A percentile compares a stretch with the other conserved stretches of the same genome.
phyloP scores from a whole-genome alignment of 371 early-diverging fungal genomes.

The Fennellomyces sp. region DNA sequence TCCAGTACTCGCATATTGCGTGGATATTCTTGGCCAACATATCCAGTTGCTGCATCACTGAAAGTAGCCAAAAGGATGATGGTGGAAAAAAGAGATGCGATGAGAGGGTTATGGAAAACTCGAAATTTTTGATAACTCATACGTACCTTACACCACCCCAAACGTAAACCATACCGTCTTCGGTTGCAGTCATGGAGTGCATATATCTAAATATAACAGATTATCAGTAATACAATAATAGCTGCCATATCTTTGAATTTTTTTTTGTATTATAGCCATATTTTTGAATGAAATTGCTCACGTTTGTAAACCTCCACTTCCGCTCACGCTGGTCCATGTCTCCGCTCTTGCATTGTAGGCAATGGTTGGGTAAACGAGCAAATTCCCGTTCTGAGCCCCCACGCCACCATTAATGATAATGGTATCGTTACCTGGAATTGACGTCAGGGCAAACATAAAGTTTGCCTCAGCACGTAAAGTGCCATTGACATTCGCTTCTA shows the following conservation, averaged over 20 bases:
- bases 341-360: neutral
- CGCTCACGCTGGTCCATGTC: neutral
- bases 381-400: neutral
- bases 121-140: neutral
- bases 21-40: neutral
- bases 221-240: too few relatives aligned
- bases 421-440: neutral
- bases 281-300: too few relatives aligned
- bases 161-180: neutral
- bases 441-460: neutral
- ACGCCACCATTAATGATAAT: neutral
- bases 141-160: neutral
- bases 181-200: neutral
- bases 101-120: neutral
- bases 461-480: neutral
- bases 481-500: neutral
- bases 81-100: too few relatives aligned
- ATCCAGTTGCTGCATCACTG: neutral
- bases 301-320: neutral
- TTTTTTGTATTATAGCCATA: too few relatives aligned
- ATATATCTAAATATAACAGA: too few relatives aligned
- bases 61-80: too few relatives aligned
- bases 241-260: too few relatives aligned
- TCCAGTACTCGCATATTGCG: neutral
- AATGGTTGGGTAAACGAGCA: neutral